Evolutionary conservation across 2,329 filamentous ascomycete species (phyloP), one percentile per base, ranked within the genome.

Genomic region (Aspergillus pseudoterreus): DNA sequence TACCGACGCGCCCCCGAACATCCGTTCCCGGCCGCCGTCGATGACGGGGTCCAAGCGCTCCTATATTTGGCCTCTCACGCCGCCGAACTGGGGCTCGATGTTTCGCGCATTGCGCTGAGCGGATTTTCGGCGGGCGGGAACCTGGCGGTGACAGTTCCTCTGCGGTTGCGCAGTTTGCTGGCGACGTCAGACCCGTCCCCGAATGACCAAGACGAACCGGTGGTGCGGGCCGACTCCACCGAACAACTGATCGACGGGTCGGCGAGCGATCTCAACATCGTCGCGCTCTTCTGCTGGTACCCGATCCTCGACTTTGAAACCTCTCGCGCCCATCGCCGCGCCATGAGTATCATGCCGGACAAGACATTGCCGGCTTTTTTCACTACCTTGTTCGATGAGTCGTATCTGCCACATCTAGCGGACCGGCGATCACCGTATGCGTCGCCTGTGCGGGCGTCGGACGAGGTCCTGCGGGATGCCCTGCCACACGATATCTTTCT

Each of bases 61-160:
- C 69, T 84, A 4, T 84, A 81, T 65, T 72, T 85, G 4, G 76
- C 81, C 32, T 68, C 76, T 27, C 72, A 85, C 60, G 80, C 82
- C 0, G 68, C 74, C 4, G 79, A 83, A 47, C 66, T 85, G 30
- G 75, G 78, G 35, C 71, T 86, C 36, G 82, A 86, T 60, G 66
- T 77, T 2, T 75, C 78, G 27, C 80, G 81, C 48, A 78, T 85
- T 45, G 79, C 78, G 1, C 68, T 86, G 4, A 81, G 78, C 22
- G 83, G 83, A 19, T 86, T 86, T 69, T 84, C 81, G 1, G 82
- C 81, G 1, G 83, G 83, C 3, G 83, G 77, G 17, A 86, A 86
- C 63, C 77, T 86, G 68, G 77, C 77, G 38, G 81, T 85, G 55
- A 82, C 82, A 0, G 82, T 85, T 1, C 81, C 83, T 0, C 66